Evolutionary conservation across 192 early-diverging fungal species (phyloP).

Genomic region (Glomus cerebriforme): DNA sequence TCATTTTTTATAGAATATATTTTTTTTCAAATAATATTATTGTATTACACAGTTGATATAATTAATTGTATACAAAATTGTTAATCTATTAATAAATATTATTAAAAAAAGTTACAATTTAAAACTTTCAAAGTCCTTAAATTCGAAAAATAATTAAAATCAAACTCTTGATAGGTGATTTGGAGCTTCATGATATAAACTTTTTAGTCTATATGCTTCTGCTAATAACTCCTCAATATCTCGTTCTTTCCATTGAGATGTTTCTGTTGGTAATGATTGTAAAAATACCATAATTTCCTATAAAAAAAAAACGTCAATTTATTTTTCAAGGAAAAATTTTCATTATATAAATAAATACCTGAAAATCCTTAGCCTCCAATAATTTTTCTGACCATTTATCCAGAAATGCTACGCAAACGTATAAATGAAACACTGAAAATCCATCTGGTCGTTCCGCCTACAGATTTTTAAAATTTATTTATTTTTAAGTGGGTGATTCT

Average conservation of each 20-base stretch:
- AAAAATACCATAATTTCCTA: conserved; percentile 91
- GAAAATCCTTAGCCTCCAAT: conserved; percentile 88
- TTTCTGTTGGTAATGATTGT: conserved; percentile 74
- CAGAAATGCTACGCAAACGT: conserved; percentile 98
- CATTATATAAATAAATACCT: conserved; percentile 45
- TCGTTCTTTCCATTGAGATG: conserved; percentile 81
- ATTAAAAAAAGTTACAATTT: not conserved
- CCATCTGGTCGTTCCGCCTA: conserved; percentile 84
- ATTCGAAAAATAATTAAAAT: not conserved
- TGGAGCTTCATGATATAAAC: conserved; percentile 89
- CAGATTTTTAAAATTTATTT: not conserved
- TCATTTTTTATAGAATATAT: too few relatives aligned
- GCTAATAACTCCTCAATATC: conserved; percentile 94
- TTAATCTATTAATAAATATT: not conserved
- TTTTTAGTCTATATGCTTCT: conserved; percentile 98
- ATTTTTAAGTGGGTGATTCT: not conserved
- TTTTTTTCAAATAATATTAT: too few relatives aligned
- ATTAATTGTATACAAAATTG: too few relatives aligned
- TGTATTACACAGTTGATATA: too few relatives aligned
- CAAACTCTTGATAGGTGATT: conserved; percentile 66
- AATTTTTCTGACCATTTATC: conserved; percentile 92
- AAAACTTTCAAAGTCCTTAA: not conserved
- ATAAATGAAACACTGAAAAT: conserved; percentile 96
- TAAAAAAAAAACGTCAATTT: not conserved
- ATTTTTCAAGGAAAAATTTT: not conserved